These are phyloP conservation scores for Anthostomella pinea DNA, from an alignment of 2,329 filamentous ascomycete genomes.

Conservation along the genomic window DNA sequence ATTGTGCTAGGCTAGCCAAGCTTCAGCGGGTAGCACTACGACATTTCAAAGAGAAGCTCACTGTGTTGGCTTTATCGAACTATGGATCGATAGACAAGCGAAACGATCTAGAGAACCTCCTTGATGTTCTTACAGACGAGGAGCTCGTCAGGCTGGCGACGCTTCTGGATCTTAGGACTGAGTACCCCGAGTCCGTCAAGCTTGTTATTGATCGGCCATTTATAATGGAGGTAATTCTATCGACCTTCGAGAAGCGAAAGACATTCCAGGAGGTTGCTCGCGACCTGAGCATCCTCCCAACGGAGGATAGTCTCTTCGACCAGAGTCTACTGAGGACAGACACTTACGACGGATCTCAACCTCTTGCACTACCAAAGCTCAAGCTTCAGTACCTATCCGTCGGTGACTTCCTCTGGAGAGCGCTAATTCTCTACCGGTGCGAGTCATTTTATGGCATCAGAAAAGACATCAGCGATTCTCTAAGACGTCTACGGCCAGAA, in stretches of 20 bases:
- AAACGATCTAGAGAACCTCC: constrained; percentile 71
- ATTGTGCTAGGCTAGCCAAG: constrained; percentile 73
- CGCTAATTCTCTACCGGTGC: constrained; percentile 81
- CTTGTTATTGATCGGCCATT: constrained; percentile 63
- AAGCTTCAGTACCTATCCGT: constrained; percentile 95
- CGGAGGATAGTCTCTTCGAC: constrained; percentile 79
- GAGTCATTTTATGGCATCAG: constrained; percentile 93
- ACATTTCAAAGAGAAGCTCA: constrained; percentile 84
- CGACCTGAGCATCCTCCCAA: constrained; percentile 75
- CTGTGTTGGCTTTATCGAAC: constrained; percentile 88
- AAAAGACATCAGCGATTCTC: constrained; percentile 79
- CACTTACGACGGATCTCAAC: constrained; percentile 79
- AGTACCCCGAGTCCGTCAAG: constrained; percentile 71
- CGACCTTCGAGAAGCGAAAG: constrained; percentile 70
- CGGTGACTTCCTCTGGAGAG: constrained; percentile 95
- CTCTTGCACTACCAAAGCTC: constrained; percentile 87
- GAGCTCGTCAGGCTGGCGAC: constrained; percentile 70
- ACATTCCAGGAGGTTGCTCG: constrained; percentile 79
- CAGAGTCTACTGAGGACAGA: constrained; percentile 76
- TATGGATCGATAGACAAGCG: constrained; percentile 83
- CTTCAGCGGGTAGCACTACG: constrained; percentile 77
- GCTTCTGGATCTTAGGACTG: constrained; percentile 72
- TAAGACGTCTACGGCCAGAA: constrained; percentile 76
- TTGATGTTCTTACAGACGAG: constrained; percentile 68
- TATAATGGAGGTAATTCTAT: constrained; percentile 69